These are phyloP conservation scores for Tricholoma terreum DNA, from an alignment of 768 basidiomycete species.

Conservation along the genomic window DNA sequence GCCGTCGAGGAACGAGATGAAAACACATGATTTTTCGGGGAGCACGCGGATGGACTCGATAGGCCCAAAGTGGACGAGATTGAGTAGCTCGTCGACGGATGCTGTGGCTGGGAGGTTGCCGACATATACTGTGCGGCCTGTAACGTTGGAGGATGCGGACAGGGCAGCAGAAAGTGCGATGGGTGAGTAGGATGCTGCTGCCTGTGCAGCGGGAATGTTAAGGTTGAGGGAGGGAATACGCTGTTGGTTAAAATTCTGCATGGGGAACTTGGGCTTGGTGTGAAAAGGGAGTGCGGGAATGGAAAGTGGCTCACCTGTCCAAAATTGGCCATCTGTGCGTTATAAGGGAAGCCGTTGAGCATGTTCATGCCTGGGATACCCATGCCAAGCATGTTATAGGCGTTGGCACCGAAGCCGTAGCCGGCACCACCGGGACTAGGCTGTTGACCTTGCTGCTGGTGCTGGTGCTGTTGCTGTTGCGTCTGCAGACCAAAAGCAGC, in stretches of 20 bases:
- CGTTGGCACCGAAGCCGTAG: conserved; percentile 52
- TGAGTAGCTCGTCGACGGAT: conserved; percentile 96
- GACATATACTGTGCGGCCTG: conserved; percentile 93
- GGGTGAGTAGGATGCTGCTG: conserved; percentile 63
- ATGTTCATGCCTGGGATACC: conserved; percentile 73
- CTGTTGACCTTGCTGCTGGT: conserved; percentile 15
- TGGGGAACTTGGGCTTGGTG: conserved; percentile 19
- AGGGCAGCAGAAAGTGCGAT: conserved; percentile 73
- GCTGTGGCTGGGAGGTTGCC: conserved; percentile 95
- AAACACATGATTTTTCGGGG: conserved; percentile 96
- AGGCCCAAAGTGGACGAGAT: conserved; percentile 96
- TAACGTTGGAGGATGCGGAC: conserved; percentile 60
- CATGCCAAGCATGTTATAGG: conserved; percentile 80
- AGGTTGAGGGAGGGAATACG: conserved; percentile 65
- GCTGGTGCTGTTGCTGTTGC: conserved; percentile 39
- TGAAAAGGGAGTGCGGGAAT: background rate
- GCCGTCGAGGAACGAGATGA: conserved; percentile 95
- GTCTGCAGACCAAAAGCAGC: conserved; percentile 44
- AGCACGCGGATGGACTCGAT: conserved; percentile 93
- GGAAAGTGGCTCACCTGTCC: conserved; percentile 45
- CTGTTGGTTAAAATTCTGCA: conserved; percentile 48
- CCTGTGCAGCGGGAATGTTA: conserved; percentile 68
- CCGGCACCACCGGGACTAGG: conserved; percentile 45
- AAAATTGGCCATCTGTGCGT: conserved; percentile 66
- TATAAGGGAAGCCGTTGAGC: conserved; percentile 71